Evolutionary conservation across 495 filamentous ascomycete genomes (phyloP).

Genomic region (Achaetomiella virescens): DNA sequence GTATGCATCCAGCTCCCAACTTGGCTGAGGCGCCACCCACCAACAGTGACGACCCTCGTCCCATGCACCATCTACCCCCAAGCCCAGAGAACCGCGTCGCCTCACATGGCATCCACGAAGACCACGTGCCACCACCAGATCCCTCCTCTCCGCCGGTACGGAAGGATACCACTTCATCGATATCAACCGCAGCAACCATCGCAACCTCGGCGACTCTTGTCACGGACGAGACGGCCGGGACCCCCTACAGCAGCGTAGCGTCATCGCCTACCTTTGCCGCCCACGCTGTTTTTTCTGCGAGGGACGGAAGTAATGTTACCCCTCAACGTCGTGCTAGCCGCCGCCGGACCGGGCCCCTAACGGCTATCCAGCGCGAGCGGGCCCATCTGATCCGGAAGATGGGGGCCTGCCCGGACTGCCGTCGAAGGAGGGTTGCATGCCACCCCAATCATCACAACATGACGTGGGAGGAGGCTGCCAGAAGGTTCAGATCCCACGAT

Average conservation of each 20-base stretch:
- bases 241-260: conserved; percentile 39
- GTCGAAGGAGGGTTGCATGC: conserved; percentile 44
- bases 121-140: conserved; percentile 28
- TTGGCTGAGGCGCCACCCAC: conserved; percentile 38
- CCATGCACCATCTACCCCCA: conserved; percentile 20
- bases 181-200: conserved; percentile 37
- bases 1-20: conserved; percentile 40
- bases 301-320: conserved; percentile 41
- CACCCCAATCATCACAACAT: conserved; percentile 46
- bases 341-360: conserved; percentile 43
- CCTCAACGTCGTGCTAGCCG: conserved; percentile 40
- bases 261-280: conserved; percentile 30
- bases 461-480: conserved; percentile 45
- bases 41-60: conserved; percentile 36
- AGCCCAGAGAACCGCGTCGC: conserved; percentile 13
- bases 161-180: conserved; percentile 45
- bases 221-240: conserved; percentile 37
- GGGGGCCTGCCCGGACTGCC: conserved; percentile 44
- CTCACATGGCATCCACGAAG: conserved; percentile 27
- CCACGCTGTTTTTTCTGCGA: conserved; percentile 44
- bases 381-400: conserved; percentile 46
- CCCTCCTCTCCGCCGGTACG: conserved; percentile 37
- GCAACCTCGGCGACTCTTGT: conserved; percentile 31
- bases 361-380: conserved; percentile 40
- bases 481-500: conserved; percentile 38